Evolutionary conservation across 306 rosid genomes (phyloP), one percentile per base, ranked within the genome.

Genomic region (Oemleria cerasiformis): DNA sequence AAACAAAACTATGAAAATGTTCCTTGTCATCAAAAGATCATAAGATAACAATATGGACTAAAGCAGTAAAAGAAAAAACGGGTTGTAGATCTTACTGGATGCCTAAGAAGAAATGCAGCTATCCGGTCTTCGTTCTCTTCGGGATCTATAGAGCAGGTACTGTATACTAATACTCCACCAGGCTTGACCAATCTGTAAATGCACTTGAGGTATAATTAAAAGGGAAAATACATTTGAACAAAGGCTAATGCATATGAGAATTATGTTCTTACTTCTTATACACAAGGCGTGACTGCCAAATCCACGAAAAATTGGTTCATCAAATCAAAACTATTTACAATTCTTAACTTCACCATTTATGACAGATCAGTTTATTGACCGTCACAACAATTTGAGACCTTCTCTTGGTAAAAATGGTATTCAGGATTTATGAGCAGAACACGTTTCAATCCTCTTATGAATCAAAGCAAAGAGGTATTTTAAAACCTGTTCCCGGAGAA

Each of bases 141-240:
- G 15, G 96, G 92, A 79, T 92, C 97, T 75, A 92, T 84, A 71
- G 97, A 92, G 85, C 97, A 92, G 50, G 97, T 89, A 75, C 97
- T 89, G 72, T 92, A 92, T 57, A 89, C 81, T 56, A 92, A 76
- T 51, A 89, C 82, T 67, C 97, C 97, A 30, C 97, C 92, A 9
- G 91, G 87, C 65, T 89, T 89, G 68, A 92, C 92, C 84, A 92
- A 89, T 82, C 97, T 92, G 71, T 71, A 75, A 25, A 44, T 38
- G 77, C 76, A 89, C 5, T 13, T 11, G 10, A 8, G 50, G 11
- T 57, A 63, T 70, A 17, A 14, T 9, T n/a, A 41, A 12, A 67
- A 0, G 8, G 23, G 8, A 65, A 30, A 14, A 43, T 10, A 19
- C 4, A 42, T 2, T 49, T 36, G 38, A 39, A 15, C 17, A 4